Evolutionary conservation across 768 basidiomycete genomes (phyloP).

Genomic region (Piloderma croceum): DNA sequence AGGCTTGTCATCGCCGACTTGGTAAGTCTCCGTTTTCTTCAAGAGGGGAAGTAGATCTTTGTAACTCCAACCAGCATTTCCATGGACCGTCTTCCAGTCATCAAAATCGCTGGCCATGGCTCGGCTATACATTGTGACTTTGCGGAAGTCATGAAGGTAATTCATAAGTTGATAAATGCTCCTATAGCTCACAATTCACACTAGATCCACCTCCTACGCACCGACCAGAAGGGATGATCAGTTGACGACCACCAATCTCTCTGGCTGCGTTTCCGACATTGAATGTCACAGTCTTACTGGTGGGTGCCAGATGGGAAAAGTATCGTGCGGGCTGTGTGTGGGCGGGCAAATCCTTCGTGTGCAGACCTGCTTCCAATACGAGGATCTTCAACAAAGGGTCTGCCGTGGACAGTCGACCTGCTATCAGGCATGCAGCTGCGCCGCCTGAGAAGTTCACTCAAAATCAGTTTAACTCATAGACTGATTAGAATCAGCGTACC

Average conservation of each 20-base stretch:
- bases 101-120: constrained; percentile 61
- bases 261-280: constrained; percentile 35
- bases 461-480: constrained; percentile 39
- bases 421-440: constrained; percentile 29
- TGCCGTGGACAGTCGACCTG: constrained; percentile 44
- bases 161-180: no score
- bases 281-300: constrained; percentile 38
- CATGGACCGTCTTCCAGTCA: constrained; percentile 47
- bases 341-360: constrained; percentile 37
- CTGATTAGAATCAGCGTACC: constrained; percentile 29
- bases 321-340: constrained; percentile 54
- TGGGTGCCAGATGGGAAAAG: constrained; percentile 35
- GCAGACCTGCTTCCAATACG: constrained; percentile 53
- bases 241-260: constrained; percentile 39
- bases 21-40: constrained; percentile 44
- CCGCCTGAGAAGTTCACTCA: constrained; percentile 25
- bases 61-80: constrained; percentile 59
- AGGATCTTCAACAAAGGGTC: constrained; percentile 54
- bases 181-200: no score
- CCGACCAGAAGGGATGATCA: constrained; percentile 40
- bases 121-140: constrained; percentile 49
- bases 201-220: constrained; percentile 59
- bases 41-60: constrained; percentile 51
- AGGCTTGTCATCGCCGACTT: constrained; percentile 19
- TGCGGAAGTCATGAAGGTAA: no score